Percentiles rank a stretch among this genome's conserved stretches.
Evolutionary conservation across 1,284 basidiomycete genomes (phyloP).

Genomic region (Cryptococcus sp.): DNA sequence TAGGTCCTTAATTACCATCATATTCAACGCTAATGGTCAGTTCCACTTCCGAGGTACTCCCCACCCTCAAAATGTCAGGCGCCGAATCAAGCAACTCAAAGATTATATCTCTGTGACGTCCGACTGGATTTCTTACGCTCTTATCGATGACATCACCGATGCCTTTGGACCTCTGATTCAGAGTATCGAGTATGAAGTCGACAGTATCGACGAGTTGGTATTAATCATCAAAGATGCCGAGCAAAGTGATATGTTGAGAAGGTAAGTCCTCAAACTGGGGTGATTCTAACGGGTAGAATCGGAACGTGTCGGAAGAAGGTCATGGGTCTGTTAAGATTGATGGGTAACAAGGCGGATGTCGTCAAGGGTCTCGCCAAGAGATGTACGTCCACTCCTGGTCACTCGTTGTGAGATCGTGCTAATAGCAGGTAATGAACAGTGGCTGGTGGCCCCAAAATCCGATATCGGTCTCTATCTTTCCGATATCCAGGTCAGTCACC

Average conservation of each 20-base stretch:
- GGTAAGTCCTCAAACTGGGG: conserved; percentile 42
- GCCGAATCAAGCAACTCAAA: conserved; percentile 98
- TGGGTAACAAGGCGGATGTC: conserved; percentile 99
- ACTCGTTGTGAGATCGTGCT: too few species aligned
- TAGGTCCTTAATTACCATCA: conserved; percentile 48
- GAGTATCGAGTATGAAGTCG: conserved; percentile 98
- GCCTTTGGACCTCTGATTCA: conserved; percentile 98
- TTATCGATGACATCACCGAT: conserved; percentile 99
- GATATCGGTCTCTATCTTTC: conserved; percentile 95
- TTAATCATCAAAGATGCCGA: conserved; percentile 86
- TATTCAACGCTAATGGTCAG: conserved; percentile 48
- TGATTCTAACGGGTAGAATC: conserved; percentile 58
- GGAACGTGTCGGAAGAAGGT: conserved; percentile 99
- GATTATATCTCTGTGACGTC: conserved; percentile 99
- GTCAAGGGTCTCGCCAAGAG: conserved; percentile 98
- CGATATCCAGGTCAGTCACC: conserved; percentile 88
- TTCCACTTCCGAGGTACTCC: conserved; percentile 98
- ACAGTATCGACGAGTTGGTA: conserved; percentile 97
- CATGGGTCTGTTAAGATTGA: conserved; percentile 88
- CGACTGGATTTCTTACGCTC: conserved; percentile 99
- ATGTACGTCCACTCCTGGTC: conserved; percentile 50
- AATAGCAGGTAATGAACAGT: conserved; percentile 88
- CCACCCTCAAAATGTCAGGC: conserved; percentile 94
- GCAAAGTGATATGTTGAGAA: conserved; percentile 71
- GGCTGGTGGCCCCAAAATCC: conserved; percentile 94